phyloP scores from a whole-genome alignment of 2,329 filamentous ascomycete species.

The Aspergillus sp. region DNA sequence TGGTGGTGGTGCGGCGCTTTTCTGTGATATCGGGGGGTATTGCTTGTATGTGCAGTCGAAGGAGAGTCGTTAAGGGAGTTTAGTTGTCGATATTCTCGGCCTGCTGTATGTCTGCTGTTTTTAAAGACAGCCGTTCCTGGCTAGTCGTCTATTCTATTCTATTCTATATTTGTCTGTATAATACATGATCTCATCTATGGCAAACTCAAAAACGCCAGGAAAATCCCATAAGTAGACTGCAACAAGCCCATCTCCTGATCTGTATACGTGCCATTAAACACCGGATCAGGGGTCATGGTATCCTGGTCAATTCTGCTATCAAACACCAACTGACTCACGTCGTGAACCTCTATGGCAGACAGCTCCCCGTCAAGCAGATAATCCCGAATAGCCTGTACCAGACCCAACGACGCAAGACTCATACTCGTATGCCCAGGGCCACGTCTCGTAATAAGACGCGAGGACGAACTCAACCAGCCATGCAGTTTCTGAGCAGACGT shows the following conservation, averaged over 20 bases:
- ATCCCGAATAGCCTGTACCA: background rate
- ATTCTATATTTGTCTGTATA: no score
- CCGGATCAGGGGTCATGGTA: background rate
- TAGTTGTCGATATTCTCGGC: no score
- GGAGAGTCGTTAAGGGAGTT: no score
- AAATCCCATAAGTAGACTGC: background rate
- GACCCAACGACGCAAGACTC: background rate
- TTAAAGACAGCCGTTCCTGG: no score
- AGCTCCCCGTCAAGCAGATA: background rate
- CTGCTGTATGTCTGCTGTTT: no score
- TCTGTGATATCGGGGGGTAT: background rate
- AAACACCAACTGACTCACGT: slow-evolving; percentile 1
- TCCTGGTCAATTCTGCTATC: background rate
- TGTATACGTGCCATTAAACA: background rate
- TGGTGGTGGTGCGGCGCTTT: background rate
- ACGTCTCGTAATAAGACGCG: background rate
- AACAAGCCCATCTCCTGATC: background rate
- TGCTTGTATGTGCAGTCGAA: background rate
- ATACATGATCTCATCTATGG: background rate
- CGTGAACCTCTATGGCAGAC: background rate
- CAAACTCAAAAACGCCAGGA: background rate
- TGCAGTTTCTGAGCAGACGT: background rate
- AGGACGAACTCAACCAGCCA: background rate
- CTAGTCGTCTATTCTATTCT: no score
- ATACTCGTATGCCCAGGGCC: slow-evolving; percentile 2